Base-by-base conservation (phyloP, 257 asterid genomes). In the Mitragyna speciosa region DNA sequence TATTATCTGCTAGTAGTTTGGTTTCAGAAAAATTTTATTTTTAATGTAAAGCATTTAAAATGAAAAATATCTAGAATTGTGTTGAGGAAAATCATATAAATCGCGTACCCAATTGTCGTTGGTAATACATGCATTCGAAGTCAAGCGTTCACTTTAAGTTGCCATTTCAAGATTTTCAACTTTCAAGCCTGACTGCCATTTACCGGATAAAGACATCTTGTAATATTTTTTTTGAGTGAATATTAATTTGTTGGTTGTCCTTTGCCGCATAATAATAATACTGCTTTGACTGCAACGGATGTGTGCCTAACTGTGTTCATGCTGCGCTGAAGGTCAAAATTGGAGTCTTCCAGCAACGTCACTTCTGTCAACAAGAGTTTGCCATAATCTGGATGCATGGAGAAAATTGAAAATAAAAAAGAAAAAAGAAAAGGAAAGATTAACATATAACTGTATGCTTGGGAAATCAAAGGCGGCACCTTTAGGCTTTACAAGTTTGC, bases 291-390 rank as follows among this genome's bases (percentile, higher is more conserved):
- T 48, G 41, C n/a, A 17, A 54, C 72, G 59, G 56, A 31, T 66
- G 56, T 48, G 24, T 16, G 48, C 26, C 59, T 17, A 52, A 56
- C 30, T 70, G 76, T 75, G 79, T 78, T 70, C 70, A 54, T 69
- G 54, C 76, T 36, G 26, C 0, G 9, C 66, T 19, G 19, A 26
- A 52, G 63, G 77, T 70, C 71, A 58, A 70, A 12, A 36, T 36
- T 77, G 75, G 72, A 71, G 51, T 47, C 12, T 66, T 72, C 72
- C 73, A 28, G 73, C 66, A 61, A 20, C 3, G 1, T 58, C 36
- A 12, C 81, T 41, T 48, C 52, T 39, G 14, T 43, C 19, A 11
- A 68, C 43, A 10, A 6, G 15, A n/a, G 12, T n/a, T 30, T n/a
- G 20, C n/a, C 76, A 16, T 19, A 49, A 64, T 33, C 22, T 16